These are phyloP conservation scores for Polyporus arcularius DNA, from an alignment of 768 basidiomycete genomes.

Conservation along the genomic window DNA sequence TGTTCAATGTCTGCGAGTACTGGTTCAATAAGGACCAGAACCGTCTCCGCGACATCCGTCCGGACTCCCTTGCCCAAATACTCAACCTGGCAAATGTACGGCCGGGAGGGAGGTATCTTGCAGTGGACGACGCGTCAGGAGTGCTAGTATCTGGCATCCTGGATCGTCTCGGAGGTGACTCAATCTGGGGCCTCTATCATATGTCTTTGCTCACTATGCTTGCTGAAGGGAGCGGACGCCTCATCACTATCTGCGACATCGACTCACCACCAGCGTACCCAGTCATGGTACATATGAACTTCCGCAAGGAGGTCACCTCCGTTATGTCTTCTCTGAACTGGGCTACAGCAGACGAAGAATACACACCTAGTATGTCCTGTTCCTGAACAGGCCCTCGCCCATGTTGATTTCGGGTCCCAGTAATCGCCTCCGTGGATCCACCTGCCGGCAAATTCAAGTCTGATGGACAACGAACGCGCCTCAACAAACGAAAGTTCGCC, in stretches of 20 bases:
- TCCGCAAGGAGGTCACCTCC: conserved; percentile 54
- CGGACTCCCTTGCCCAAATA: conserved; percentile 88
- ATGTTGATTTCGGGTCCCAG: conserved; percentile 34
- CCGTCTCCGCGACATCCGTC: conserved; percentile 80
- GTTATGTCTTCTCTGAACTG: conserved; percentile 80
- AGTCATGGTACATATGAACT: conserved; percentile 84
- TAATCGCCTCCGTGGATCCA: conserved; percentile 60
- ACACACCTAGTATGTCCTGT: conserved; percentile 56
- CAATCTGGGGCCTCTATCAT: neutral
- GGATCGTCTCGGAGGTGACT: conserved; percentile 81
- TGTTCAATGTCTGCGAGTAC: conserved; percentile 86
- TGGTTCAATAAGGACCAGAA: conserved; percentile 85
- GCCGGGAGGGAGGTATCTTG: conserved; percentile 85
- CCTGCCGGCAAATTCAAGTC: conserved; percentile 61
- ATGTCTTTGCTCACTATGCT: neutral
- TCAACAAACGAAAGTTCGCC: conserved; percentile 78
- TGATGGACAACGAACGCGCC: conserved; percentile 67
- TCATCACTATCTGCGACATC: conserved; percentile 83
- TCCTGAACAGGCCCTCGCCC: neutral
- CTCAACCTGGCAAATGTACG: conserved; percentile 79
- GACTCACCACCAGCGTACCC: conserved; percentile 95
- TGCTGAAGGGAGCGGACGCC: conserved; percentile 66
- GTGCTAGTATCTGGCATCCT: conserved; percentile 82
- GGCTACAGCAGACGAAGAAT: conserved; percentile 82
- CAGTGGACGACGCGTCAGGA: conserved; percentile 92